A percentile compares a stretch with the other conserved stretches of the same genome.
Evolutionary conservation across 139 green algal genomes (phyloP).

Genomic region (Pseudopediastrum boryanum): DNA sequence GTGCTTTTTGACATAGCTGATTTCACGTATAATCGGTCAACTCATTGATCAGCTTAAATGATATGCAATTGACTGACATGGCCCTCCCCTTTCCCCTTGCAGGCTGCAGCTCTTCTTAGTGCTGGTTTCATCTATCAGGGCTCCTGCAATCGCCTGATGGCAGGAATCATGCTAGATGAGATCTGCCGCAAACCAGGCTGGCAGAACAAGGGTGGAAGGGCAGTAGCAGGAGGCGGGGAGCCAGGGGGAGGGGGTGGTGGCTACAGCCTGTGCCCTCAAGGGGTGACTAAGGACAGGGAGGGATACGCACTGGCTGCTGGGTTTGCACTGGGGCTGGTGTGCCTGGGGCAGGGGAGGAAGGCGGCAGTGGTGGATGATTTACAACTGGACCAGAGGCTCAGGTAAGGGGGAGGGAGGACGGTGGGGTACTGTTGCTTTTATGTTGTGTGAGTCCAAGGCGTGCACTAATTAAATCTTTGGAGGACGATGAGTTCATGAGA

Average conservation of each 20-base stretch:
- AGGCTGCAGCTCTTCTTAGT: constrained; percentile 84
- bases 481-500: no score
- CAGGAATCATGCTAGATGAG: constrained; percentile 90
- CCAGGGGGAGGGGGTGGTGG: background rate
- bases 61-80: background rate
- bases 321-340: constrained; percentile 89
- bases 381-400: constrained; percentile 75
- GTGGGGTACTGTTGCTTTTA: no score
- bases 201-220: constrained; percentile 17
- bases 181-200: constrained; percentile 74
- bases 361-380: constrained; percentile 81
- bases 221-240: background rate
- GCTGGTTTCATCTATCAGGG: constrained; percentile 91
- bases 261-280: background rate
- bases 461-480: no score
- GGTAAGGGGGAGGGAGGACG: no score
- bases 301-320: constrained; percentile 90
- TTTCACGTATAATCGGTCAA: no score
- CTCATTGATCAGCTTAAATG: no score
- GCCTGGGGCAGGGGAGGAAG: constrained; percentile 73
- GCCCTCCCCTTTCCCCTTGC: constrained; percentile 1
- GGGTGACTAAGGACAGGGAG: constrained; percentile 61
- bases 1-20: no score
- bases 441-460: no score
- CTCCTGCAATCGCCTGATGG: constrained; percentile 85